Conservation (phyloP, 768 basidiomycete species). For the Dictyophora rubrovolvata region DNA sequence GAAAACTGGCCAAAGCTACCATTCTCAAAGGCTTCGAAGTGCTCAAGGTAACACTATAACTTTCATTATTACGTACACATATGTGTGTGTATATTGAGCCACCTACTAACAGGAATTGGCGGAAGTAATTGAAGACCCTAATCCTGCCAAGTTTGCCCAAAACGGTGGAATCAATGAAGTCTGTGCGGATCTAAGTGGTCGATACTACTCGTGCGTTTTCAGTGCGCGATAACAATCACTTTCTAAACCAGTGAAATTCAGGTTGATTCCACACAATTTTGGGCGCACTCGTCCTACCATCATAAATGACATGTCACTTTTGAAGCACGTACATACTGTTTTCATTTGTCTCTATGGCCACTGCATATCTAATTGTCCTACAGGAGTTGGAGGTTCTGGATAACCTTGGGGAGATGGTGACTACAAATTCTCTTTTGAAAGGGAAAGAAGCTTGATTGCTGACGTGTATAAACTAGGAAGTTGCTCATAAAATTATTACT, state of each 20-base stretch:
- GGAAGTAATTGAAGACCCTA: constrained; percentile 41
- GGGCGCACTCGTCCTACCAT: constrained; percentile 37
- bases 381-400: constrained; percentile 56
- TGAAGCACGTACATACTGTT: constrained; percentile 31
- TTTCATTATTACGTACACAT: not conserved
- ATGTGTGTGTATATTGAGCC: not conserved
- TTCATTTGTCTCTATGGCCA: not conserved
- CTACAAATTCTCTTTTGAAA: not conserved
- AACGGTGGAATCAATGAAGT: constrained; percentile 30
- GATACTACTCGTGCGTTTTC: constrained; percentile 45
- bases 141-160: constrained; percentile 27
- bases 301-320: constrained; percentile 26
- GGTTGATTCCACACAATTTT: constrained; percentile 56
- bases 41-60: constrained; percentile 33
- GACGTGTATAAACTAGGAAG: constrained; percentile 28
- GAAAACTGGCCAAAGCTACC: constrained; percentile 51
- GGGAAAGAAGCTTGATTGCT: not conserved
- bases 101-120: constrained; percentile 28
- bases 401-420: constrained; percentile 54
- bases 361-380: not conserved
- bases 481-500: constrained; percentile 47
- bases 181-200: constrained; percentile 36
- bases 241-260: constrained; percentile 12
- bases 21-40: constrained; percentile 50
- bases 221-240: not conserved